Evolutionary conservation across 1,284 basidiomycete species (phyloP), one percentile per base, ranked within the genome.

Genomic region (Pseudozyma pruni): DNA sequence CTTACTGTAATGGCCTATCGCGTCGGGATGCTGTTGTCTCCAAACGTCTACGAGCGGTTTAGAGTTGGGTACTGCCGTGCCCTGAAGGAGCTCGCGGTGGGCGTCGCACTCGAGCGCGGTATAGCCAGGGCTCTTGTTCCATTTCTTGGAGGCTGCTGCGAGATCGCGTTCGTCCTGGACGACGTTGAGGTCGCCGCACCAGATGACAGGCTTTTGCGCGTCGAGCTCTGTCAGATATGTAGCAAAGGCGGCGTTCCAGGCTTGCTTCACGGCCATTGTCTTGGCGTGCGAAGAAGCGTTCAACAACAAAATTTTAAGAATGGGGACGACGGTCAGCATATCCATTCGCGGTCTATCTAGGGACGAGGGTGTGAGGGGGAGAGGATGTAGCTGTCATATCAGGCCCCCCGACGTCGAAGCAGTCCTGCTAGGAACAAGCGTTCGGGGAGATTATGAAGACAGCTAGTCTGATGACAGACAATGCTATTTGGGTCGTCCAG

Each of bases 101-200:
- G 75, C 83, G 19, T 83, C 74, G 45, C 83, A 83, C 61, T 94
- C 92, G 19, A 86, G 88, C 75, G 91, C 61, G 4, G 77, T 78
- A 51, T 78, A 79, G 10, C 80, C 81, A 3, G 83, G 80, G 11
- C 75, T 70, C 61, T 84, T 84, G 77, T 84, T 83, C 82, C 83
- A 82, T 51, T 84, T 84, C 23, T 82, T 81, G 57, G 81, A 83
- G 17, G 83, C 83, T 38, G 78, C 75, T 1, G 81, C 73, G 27
- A 85, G 72, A 66, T 84, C 84, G 32, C 76, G 57, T 23, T 74
- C 58, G 46, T 71, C 73, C 19, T 68, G 90, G 1, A 92, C 91
- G 29, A 93, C 91, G 72, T 94, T 94, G 64, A 94, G 78, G 81
- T 94, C 92, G 23, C 92, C 92, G n/a, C 87, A 86, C 92, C 92